A percentile compares a stretch with the other conserved stretches of the same genome.
phyloP scores from a whole-genome alignment of 1,284 basidiomycete genomes.

The Melanopsichium pennsylvanicum region DNA sequence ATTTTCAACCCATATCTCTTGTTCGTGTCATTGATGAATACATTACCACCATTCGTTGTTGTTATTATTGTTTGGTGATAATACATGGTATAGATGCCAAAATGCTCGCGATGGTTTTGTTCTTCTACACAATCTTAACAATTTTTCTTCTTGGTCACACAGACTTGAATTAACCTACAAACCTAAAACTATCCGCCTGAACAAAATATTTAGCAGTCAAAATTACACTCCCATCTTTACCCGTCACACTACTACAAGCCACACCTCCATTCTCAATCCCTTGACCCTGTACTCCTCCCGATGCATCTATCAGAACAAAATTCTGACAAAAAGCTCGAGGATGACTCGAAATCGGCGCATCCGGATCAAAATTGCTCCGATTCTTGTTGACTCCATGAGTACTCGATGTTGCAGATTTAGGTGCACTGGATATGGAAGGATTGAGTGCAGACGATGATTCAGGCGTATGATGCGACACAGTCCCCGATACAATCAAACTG shows the following conservation, averaged over 20 bases:
- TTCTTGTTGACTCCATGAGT: constrained; percentile 28
- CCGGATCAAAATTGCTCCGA: constrained; percentile 44
- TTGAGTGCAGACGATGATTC: constrained; percentile 43
- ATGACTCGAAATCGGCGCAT: constrained; percentile 52
- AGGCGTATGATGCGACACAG: constrained; percentile 62
- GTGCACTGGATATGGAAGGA: constrained; percentile 44
- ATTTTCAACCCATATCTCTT: too few relatives aligned
- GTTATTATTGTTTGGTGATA: neutral
- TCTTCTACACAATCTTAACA: too few relatives aligned
- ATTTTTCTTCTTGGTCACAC: neutral
- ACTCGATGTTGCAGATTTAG: constrained; percentile 46
- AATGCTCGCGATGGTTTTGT: too few relatives aligned
- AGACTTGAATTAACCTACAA: constrained; percentile 49
- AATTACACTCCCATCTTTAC: constrained; percentile 31
- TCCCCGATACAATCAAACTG: constrained; percentile 53
- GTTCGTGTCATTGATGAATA: too few relatives aligned
- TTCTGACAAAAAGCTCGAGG: constrained; percentile 58
- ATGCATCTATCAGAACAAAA: constrained; percentile 53
- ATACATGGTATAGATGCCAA: constrained; percentile 2
- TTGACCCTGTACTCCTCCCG: neutral
- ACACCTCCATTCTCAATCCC: constrained; percentile 25
- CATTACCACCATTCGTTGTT: too few relatives aligned
- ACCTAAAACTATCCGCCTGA: constrained; percentile 58
- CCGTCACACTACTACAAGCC: constrained; percentile 11
- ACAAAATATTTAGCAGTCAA: constrained; percentile 54